Evolutionary conservation across 1,284 basidiomycete species (phyloP).

Genomic region (Ustilago trichophora): DNA sequence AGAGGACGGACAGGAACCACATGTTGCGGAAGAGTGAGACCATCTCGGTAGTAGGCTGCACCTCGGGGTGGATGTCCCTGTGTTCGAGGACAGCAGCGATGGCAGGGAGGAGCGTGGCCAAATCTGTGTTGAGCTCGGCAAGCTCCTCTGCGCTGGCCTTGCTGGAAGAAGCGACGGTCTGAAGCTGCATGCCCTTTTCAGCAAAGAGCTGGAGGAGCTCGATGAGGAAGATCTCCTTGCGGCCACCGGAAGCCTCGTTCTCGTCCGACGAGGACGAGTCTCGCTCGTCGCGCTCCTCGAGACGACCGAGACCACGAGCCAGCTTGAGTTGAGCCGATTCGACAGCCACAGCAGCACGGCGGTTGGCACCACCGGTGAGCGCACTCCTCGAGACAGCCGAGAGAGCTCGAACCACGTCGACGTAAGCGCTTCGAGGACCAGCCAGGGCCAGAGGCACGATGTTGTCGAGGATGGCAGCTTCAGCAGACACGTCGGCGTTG

Average conservation of each 20-base stretch:
- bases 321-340: slow-evolving; percentile 54
- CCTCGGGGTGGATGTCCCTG: slow-evolving; percentile 75
- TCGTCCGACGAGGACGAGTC: slow-evolving; percentile 75
- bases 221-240: slow-evolving; percentile 73
- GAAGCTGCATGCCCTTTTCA: slow-evolving; percentile 90
- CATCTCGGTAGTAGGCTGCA: slow-evolving; percentile 73
- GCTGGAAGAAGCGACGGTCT: slow-evolving; percentile 75
- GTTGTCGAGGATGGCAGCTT: slow-evolving; percentile 89
- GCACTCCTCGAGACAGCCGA: slow-evolving; percentile 83
- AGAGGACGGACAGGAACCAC: slow-evolving; percentile 91
- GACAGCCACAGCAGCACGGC: slow-evolving; percentile 62
- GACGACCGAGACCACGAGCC: slow-evolving; percentile 49
- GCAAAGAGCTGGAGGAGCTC: slow-evolving; percentile 86
- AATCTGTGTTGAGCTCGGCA: slow-evolving; percentile 53
- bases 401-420: slow-evolving; percentile 85
- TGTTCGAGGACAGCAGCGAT: slow-evolving; percentile 89
- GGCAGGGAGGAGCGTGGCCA: slow-evolving; percentile 76
- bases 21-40: slow-evolving; percentile 87
- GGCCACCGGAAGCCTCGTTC: slow-evolving; percentile 73
- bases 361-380: slow-evolving; percentile 44
- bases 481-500: slow-evolving; percentile 82
- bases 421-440: slow-evolving; percentile 79
- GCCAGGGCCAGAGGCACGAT: slow-evolving; percentile 86
- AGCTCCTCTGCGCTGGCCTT: slow-evolving; percentile 54
- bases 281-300: slow-evolving; percentile 42